These are phyloP conservation scores for Cytospora schulzeri DNA, from an alignment of 2,329 filamentous ascomycete genomes.

Conservation along the genomic window DNA sequence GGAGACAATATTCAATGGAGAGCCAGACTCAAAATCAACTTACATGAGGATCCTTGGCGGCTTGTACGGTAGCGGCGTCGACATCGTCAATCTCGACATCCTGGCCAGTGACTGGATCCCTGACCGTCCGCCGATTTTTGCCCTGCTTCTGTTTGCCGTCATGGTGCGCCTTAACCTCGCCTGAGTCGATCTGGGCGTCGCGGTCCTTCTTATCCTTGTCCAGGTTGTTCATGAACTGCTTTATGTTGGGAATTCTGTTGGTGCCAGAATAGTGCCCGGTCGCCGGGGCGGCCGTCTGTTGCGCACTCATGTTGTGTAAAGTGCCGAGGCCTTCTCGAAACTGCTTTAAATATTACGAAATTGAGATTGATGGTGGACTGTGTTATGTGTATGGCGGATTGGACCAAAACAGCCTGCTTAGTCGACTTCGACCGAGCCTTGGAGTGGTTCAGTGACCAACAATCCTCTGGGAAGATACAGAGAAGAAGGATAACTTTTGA, in stretches of 20 bases:
- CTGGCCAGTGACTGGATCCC: conserved; percentile 85
- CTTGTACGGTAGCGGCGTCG: conserved; percentile 61
- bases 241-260: conserved; percentile 86
- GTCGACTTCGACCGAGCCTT: conserved; percentile 1
- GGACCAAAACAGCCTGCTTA: neutral
- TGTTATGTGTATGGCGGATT: neutral
- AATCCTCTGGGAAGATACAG: neutral
- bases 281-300: conserved; percentile 46
- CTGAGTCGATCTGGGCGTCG: conserved; percentile 67
- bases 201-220: conserved; percentile 78
- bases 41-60: conserved; percentile 73
- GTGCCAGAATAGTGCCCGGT: conserved; percentile 77
- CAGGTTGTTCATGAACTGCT: conserved; percentile 77
- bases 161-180: conserved; percentile 24
- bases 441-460: neutral
- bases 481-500: neutral
- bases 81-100: conserved; percentile 83
- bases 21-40: conserved; percentile 28
- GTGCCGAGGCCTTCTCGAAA: neutral
- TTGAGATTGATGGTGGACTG: neutral
- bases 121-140: conserved; percentile 68
- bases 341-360: neutral
- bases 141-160: conserved; percentile 43
- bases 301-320: conserved; percentile 38
- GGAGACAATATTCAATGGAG: neutral